These are phyloP conservation scores for Sphagnum tenellum DNA, from an alignment of 225 moss, liverwort and hornwort genomes.

Conservation along the genomic window DNA sequence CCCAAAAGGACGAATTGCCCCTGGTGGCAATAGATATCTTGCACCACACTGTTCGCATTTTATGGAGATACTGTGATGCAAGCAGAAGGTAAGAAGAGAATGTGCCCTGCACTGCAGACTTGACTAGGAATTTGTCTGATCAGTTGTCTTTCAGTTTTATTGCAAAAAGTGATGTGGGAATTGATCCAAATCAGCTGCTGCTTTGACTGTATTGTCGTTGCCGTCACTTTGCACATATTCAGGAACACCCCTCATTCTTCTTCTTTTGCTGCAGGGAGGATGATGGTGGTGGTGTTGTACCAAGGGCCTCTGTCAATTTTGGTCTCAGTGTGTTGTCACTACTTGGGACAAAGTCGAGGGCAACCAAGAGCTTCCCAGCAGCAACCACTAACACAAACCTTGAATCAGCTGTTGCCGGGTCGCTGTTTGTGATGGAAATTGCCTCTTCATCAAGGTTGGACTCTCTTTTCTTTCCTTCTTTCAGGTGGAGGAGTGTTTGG, in stretches of 20 bases:
- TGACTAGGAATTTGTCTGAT: no score
- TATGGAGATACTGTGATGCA: slow-evolving; percentile 70
- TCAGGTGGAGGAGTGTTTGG: no score
- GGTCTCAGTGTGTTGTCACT: slow-evolving; percentile 70
- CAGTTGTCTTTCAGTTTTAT: no score
- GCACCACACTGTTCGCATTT: slow-evolving; percentile 56
- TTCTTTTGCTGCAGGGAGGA: slow-evolving; percentile 47
- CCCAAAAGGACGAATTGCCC: slow-evolving; percentile 69
- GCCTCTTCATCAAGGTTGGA: slow-evolving; percentile 72
- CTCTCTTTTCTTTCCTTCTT: background rate
- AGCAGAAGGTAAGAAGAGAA: slow-evolving; percentile 44
- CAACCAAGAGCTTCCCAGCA: slow-evolving; percentile 45
- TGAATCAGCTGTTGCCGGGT: slow-evolving; percentile 85
- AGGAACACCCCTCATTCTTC: no score
- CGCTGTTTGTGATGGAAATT: slow-evolving; percentile 77
- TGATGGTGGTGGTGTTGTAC: slow-evolving; percentile 23
- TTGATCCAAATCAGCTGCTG: no score
- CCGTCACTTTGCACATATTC: no score
- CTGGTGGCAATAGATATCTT: slow-evolving; percentile 52
- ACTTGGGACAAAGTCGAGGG: slow-evolving; percentile 64
- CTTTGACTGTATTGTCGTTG: no score
- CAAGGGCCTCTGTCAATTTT: slow-evolving; percentile 71
- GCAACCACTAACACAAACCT: slow-evolving; percentile 63
- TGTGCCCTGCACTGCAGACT: no score
- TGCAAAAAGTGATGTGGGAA: no score